These are phyloP conservation scores for Pelargonium australe DNA, from an alignment of 441 rosid genomes.

Conservation along the genomic window DNA sequence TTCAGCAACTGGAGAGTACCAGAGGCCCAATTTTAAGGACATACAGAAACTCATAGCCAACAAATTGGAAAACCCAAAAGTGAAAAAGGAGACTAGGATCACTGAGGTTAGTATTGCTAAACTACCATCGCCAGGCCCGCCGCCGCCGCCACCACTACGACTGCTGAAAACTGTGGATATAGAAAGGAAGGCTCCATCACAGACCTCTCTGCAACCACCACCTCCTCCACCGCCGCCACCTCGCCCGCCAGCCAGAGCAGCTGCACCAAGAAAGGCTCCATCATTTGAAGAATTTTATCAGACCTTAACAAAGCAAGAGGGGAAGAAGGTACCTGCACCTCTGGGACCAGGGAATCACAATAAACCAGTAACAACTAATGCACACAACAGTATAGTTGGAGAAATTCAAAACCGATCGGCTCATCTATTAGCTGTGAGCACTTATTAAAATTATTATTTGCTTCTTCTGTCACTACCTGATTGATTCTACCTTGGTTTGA, in stretches of 20 bases:
- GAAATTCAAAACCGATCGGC: slow-evolving; percentile 92
- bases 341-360: slow-evolving; percentile 30
- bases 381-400: slow-evolving; percentile 74
- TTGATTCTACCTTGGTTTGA: slow-evolving; percentile 4
- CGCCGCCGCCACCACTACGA: neutral
- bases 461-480: slow-evolving; percentile 1
- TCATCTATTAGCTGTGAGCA: slow-evolving; percentile 74
- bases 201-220: slow-evolving; percentile 48
- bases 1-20: slow-evolving; percentile 47
- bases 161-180: neutral
- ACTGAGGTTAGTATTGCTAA: slow-evolving; percentile 1
- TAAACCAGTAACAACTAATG: slow-evolving; percentile 36
- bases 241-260: slow-evolving; percentile 42
- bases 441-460: neutral
- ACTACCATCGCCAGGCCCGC: neutral
- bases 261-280: slow-evolving; percentile 43
- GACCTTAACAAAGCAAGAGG: slow-evolving; percentile 48
- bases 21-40: slow-evolving; percentile 57
- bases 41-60: slow-evolving; percentile 59
- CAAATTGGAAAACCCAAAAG: slow-evolving; percentile 49
- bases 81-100: neutral
- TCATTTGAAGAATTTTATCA: slow-evolving; percentile 44
- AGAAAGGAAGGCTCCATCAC: neutral
- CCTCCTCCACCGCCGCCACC: slow-evolving; percentile 53
- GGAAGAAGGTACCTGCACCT: slow-evolving; percentile 27